These are phyloP conservation scores for Sarocladium brachiariae DNA, from an alignment of 2,329 filamentous ascomycete species.

Conservation along the genomic window DNA sequence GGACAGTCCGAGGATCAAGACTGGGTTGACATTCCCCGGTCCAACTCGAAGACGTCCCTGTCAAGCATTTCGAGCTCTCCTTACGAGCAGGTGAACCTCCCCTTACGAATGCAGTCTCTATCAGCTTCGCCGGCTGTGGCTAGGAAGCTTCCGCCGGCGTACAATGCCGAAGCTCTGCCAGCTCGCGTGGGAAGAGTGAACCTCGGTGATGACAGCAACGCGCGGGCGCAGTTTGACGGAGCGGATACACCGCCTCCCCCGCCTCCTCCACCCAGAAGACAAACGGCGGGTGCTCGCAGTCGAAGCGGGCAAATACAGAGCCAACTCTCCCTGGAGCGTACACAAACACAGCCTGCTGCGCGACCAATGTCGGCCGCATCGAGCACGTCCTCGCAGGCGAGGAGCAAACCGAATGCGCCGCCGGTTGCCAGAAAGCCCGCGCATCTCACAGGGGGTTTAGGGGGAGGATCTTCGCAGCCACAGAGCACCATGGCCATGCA, in stretches of 20 bases:
- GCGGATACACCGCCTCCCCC: constrained; percentile 30
- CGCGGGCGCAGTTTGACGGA: constrained; percentile 9
- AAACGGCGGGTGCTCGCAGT: constrained; percentile 20
- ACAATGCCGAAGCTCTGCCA: constrained; percentile 39
- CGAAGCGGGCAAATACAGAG: neutral
- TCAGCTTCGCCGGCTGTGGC: constrained; percentile 30
- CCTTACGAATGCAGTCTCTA: constrained; percentile 36
- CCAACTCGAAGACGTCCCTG: constrained; percentile 45
- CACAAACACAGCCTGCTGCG: constrained; percentile 17
- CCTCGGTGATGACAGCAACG: constrained; percentile 32
- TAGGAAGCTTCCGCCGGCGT: constrained; percentile 46
- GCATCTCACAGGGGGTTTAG: constrained; percentile 30
- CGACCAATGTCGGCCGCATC: constrained; percentile 30
- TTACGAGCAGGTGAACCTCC: constrained; percentile 50
- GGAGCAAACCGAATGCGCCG: constrained; percentile 37
- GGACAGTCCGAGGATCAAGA: constrained; percentile 66
- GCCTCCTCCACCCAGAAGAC: constrained; percentile 34
- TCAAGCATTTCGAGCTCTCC: constrained; percentile 54
- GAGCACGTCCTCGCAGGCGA: constrained; percentile 22
- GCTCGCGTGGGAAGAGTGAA: constrained; percentile 38
- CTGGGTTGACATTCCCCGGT: constrained; percentile 65
- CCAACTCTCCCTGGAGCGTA: constrained; percentile 9
- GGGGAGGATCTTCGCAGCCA: neutral
- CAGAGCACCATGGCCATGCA: constrained; percentile 10
- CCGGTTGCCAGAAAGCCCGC: constrained; percentile 58